Percentiles rank a stretch among this genome's conserved stretches.
Conservation (phyloP, 2,329 filamentous ascomycete species). For the Thielaviopsis cerberus region DNA sequence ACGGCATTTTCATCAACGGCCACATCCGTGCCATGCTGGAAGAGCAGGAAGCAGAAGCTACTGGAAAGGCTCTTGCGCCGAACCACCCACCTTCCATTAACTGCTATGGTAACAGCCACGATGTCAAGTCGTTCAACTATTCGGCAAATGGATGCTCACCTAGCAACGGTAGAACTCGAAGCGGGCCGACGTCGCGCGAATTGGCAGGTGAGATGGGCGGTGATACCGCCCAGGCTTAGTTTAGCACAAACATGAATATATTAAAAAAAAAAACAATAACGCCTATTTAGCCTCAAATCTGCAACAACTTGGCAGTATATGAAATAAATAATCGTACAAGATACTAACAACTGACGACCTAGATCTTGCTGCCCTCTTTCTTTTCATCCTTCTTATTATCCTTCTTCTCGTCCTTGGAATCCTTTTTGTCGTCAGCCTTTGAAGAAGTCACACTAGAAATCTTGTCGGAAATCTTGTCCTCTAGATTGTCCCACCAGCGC, state of each 20-base stretch:
- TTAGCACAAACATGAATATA: not conserved
- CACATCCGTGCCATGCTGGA: conserved; percentile 40
- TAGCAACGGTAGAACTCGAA: conserved; percentile 15
- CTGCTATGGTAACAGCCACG: conserved; percentile 2
- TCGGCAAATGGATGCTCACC: conserved; percentile 5
- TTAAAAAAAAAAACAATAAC: not conserved
- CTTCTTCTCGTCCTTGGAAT: not conserved
- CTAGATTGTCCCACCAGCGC: conserved; percentile 20
- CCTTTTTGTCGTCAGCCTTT: not conserved
- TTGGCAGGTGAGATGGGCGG: conserved; percentile 44
- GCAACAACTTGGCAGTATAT: not conserved
- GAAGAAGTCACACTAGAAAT: conserved; percentile 4
- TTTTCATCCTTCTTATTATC: not conserved
- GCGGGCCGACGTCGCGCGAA: conserved; percentile 34
- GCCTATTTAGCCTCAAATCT: not conserved
- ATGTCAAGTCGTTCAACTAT: conserved; percentile 1
- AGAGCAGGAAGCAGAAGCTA: conserved; percentile 17
- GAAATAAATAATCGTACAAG: not conserved
- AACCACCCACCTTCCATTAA: conserved; percentile 20
- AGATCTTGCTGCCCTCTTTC: conserved; percentile 1
- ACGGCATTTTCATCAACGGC: conserved; percentile 41
- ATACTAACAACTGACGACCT: not conserved
- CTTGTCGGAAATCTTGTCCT: conserved; percentile 12
- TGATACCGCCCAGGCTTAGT: conserved; percentile 27
- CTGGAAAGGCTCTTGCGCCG: conserved; percentile 12